A percentile compares a stretch with the other conserved stretches of the same genome.
Conservation (phyloP, 192 early-diverging fungal genomes). For the Coemansia sp. region DNA sequence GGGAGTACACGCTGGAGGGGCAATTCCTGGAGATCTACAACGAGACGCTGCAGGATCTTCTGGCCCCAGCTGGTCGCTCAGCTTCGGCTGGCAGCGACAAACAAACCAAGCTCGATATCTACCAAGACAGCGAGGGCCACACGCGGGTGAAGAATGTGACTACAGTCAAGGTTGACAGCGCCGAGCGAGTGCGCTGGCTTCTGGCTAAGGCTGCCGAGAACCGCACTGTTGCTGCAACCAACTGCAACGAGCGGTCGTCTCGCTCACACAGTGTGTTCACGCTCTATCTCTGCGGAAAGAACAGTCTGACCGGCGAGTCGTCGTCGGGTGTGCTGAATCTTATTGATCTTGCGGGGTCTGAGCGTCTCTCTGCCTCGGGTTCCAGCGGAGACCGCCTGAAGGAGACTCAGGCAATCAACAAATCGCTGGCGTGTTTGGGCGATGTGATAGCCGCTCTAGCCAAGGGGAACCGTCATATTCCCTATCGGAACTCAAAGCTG, state of each 20-base stretch:
- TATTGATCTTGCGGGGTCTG: constrained; percentile 94
- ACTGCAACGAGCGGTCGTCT: constrained; percentile 92
- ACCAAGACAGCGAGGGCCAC: constrained; percentile 74
- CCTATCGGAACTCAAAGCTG: constrained; percentile 94
- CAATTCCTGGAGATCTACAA: constrained; percentile 98
- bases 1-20: constrained; percentile 85
- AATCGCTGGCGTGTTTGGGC: constrained; percentile 83
- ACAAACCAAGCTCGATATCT: constrained; percentile 80
- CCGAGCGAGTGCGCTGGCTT: constrained; percentile 70
- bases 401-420: constrained; percentile 97
- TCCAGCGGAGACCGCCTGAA: constrained; percentile 85
- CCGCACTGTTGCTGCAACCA: constrained; percentile 89
- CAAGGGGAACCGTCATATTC: constrained; percentile 78
- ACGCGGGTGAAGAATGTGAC: constrained; percentile 79
- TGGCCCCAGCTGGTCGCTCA: constrained; percentile 51
- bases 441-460: constrained; percentile 89
- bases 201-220: constrained; percentile 76
- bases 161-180: constrained; percentile 69
- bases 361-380: constrained; percentile 79
- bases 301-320: constrained; percentile 71
- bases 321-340: constrained; percentile 82
- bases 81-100: constrained; percentile 28
- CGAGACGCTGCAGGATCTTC: constrained; percentile 84
- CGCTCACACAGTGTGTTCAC: constrained; percentile 94
- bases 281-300: constrained; percentile 72